Percentiles rank a stretch among this genome's conserved stretches.
Conservation (phyloP, 129 eudicot genomes). For the Pseudognaphalium luteoalbum region DNA sequence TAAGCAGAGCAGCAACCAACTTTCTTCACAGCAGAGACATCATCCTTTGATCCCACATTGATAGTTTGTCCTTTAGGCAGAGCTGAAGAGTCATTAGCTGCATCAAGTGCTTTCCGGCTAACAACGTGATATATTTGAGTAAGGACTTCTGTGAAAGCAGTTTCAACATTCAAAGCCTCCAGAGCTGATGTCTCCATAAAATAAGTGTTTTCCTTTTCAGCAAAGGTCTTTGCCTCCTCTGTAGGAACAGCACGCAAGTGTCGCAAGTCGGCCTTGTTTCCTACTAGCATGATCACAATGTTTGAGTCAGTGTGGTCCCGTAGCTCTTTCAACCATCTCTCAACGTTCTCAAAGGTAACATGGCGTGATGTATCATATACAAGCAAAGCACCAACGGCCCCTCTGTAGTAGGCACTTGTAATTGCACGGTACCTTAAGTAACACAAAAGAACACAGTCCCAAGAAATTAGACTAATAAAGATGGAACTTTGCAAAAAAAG, state of each 20-base stretch:
- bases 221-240: slow-evolving; percentile 67
- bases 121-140: slow-evolving; percentile 70
- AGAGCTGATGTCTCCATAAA: slow-evolving; percentile 84
- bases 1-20: slow-evolving; percentile 63
- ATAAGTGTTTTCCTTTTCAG: slow-evolving; percentile 67
- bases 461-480: not conserved
- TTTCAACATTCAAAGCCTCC: slow-evolving; percentile 76
- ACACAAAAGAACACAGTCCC: not conserved
- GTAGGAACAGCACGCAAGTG: slow-evolving; percentile 78
- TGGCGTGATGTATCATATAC: slow-evolving; percentile 78
- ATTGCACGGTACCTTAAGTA: slow-evolving; percentile 69
- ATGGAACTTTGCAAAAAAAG: not conserved
- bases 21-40: slow-evolving; percentile 65
- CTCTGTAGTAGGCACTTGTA: slow-evolving; percentile 81
- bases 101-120: slow-evolving; percentile 67
- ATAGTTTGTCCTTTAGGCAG: slow-evolving; percentile 71
- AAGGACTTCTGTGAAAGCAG: slow-evolving; percentile 67
- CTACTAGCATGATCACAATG: slow-evolving; percentile 78
- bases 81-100: slow-evolving; percentile 53
- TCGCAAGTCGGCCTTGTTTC: slow-evolving; percentile 76
- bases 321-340: slow-evolving; percentile 75
- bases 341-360: slow-evolving; percentile 73
- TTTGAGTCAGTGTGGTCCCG: slow-evolving; percentile 76
- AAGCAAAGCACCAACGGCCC: slow-evolving; percentile 78
- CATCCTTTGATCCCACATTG: slow-evolving; percentile 58